These are phyloP conservation scores for Edaphochlamys debaryana DNA, from an alignment of 139 green algal species.

Conservation along the genomic window DNA sequence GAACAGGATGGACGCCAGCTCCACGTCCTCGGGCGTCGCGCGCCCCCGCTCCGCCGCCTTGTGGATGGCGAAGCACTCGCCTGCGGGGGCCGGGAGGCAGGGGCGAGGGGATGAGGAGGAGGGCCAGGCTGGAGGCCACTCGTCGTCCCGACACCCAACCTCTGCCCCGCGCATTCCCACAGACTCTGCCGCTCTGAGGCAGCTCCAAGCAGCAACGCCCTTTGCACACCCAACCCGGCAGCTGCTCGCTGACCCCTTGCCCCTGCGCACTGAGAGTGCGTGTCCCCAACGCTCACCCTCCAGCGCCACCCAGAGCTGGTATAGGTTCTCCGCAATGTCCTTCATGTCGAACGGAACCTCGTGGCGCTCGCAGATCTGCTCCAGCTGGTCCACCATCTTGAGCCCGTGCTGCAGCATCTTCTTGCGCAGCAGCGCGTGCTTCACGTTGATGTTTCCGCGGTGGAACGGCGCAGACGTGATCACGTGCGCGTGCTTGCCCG, in stretches of 20 bases:
- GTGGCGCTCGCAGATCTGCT: slow-evolving; percentile 49
- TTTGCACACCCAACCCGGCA: too few relatives aligned
- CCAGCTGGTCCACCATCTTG: slow-evolving; percentile 44
- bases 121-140: too few relatives aligned
- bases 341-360: slow-evolving; percentile 63
- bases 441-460: slow-evolving; percentile 57
- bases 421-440: slow-evolving; percentile 62
- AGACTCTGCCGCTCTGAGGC: too few relatives aligned
- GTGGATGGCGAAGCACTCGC: slow-evolving; percentile 52
- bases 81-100: neutral
- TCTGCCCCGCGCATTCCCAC: too few relatives aligned
- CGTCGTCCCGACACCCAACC: too few relatives aligned
- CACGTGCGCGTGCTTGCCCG: slow-evolving; percentile 65
- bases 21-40: slow-evolving; percentile 45
- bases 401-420: slow-evolving; percentile 40
- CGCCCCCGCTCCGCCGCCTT: slow-evolving; percentile 36
- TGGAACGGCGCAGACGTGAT: slow-evolving; percentile 53
- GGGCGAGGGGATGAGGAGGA: too few relatives aligned
- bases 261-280: too few relatives aligned
- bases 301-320: slow-evolving; percentile 46
- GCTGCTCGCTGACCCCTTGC: too few relatives aligned
- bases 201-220: too few relatives aligned
- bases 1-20: slow-evolving; percentile 49
- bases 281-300: slow-evolving; percentile 50
- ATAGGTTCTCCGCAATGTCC: slow-evolving; percentile 54